Base-by-base conservation (phyloP, 768 basidiomycete species). In the Pilatotrama ljubarskyi region DNA sequence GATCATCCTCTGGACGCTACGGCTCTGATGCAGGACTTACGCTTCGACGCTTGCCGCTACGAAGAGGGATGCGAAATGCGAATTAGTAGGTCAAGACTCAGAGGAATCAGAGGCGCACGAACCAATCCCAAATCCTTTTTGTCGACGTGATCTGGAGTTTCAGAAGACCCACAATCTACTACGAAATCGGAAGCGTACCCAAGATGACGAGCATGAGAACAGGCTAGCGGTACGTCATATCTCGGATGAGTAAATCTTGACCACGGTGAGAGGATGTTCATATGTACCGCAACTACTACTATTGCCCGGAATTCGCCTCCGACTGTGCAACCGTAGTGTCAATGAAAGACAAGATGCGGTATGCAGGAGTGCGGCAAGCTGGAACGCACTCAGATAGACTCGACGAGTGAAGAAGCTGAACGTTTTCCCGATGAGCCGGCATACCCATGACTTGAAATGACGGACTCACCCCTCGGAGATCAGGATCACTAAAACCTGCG, bases 381-480 rank as follows among this genome's bases (percentile, higher is more conserved):
- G n/a, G 24, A 3, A 46, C 51, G 35, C n/a, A 59, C 58, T 54
- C 20, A 59, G 46, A 20, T 54, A 59, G 7, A 59, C 52, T 2
- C 58, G 32, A 7, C 58, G 58, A 1, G 47, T 41, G 17, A 59
- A 59, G 51, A 54, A 59, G 11, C 58, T 59, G n/a, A n/a, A n/a
- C 2, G 17, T 58, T 9, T 36, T 11, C 17, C n/a, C n/a, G 2
- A 3, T 9, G 18, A 8, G 2, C 2, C 24, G n/a, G n/a, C n/a
- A n/a, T n/a, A n/a, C n/a, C 17, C 1, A 13, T n/a, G 24, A 11
- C 2, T 11, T n/a, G 20, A 8, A 9, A 7, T 3, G 36, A 17
- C 6, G 2, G 1, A n/a, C 37, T 36, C 20, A 58, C 57, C 29
- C 2, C 36, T 58, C 41, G 3, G 57, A 51, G 15, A 58, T 11